Base-by-base conservation (phyloP, 805 yeast species). In the Nakazawaea sp. region DNA sequence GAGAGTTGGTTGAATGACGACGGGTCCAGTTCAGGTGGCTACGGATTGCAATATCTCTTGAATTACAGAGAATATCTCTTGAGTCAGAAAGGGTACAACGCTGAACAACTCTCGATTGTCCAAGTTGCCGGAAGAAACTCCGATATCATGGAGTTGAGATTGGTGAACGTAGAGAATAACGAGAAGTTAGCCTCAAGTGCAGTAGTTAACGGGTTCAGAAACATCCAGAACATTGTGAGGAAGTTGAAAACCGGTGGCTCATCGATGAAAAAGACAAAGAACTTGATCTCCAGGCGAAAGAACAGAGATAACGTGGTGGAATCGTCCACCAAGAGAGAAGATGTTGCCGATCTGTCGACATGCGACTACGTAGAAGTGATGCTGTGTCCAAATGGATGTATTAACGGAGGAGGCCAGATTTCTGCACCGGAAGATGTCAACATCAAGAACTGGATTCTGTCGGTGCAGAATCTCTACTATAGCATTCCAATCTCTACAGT, bases 301-400 rank as follows among this genome's bases (percentile, higher is more conserved):
- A 13, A 54, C 44, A 33, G 49, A 43, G 41, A 45, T 31, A 27
- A 38, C 53, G 34, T 44, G 48, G 32, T 44, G 40, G 11, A 44
- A 51, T 8, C 38, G 44, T 40, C 10, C 45, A 52, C 11, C 39
- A 49, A 17, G 41, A 38, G 35, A 12, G 20, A 10, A 5, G 43
- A 45, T 10, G 62, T 47, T 2, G 78, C 78, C 0, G 89, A 84
- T 42, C 82, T 90, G 1, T 58, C 72, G 23, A 66, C 62, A 28
- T 79, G 84, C 47, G 92, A 86, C 44, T 85, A 82, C 47, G 84
- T 90, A 5, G 98, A 92, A 51, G 82, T 92, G 31, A 90, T 88
- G 96, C 98, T 98, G 1, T 92, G 98, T 56, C 98, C 98, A 5
- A 88, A 86, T 20, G 98, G 98, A 1, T 92, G 97, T 52, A 84